Evolutionary conservation across 2,329 filamentous ascomycete species (phyloP), one percentile per base, ranked within the genome.

Genomic region (Trichophyton benhamiae): DNA sequence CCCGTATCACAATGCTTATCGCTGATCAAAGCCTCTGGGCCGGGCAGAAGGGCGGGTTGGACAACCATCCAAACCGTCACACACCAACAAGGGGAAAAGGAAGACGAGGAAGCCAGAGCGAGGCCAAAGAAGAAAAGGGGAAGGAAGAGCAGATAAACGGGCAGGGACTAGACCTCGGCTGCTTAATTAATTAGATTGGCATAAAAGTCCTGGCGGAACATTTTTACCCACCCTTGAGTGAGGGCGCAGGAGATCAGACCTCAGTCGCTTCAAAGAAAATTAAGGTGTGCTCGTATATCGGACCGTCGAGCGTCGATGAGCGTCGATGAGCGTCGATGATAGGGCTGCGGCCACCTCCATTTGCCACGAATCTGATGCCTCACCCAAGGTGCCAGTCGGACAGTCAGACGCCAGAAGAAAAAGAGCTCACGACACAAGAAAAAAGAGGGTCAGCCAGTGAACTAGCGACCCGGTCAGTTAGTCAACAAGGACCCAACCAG

Each of bases 351-450:
- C 49, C 49, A n/a, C 49, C 49, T n/a, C 11, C 22, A 53, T 27
- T 53, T 53, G 49, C 49, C 49, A 53, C 49, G 49, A 53, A 53
- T n/a, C 49, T 53, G 49, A 48, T 25, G 44, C n/a, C 44, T 25
- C 44, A 48, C 44, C 27, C 20, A 48, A 48, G 17, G 13, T 25
- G 44, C 44, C 44, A 48, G 48, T 27, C 27, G 7, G 5, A 27
- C 27, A 27, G 33, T 36, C 9, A 36, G 33, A 36, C 33, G 33
- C 33, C 33, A 36, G 33, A 9, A 13, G 9, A n/a, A 13, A 36
- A 13, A 36, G 3, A 53, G 49, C 49, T 53, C 49, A 53, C 49
- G 27, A 33, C 49, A 53, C 30, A 52, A 25, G 48, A 1, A 9
- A 8, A 17, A 48, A 11, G 6, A 48, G 44, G 44, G 20, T 44